Conservation (phyloP, 768 basidiomycete species). For the Mrakia hoshinonis region DNA sequence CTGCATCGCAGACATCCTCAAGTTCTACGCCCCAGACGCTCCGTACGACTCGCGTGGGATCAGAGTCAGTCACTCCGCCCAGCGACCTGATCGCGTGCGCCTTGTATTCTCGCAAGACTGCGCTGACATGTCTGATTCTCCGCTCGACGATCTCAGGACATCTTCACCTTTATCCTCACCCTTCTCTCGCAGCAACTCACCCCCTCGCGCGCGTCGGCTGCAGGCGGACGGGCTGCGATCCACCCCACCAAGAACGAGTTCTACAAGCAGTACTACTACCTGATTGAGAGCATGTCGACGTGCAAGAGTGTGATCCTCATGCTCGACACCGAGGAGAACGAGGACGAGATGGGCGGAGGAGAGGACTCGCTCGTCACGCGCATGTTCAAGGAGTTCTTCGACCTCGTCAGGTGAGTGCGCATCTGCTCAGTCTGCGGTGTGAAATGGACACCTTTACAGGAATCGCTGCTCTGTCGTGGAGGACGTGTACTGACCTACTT, state of each 20-base stretch:
- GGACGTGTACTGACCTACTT: too few species aligned
- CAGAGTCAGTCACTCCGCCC: constrained; percentile 53
- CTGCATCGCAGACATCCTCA: constrained; percentile 85
- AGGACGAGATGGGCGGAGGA: constrained; percentile 64
- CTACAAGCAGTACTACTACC: constrained; percentile 85
- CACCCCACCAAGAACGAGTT: constrained; percentile 43
- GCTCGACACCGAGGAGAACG: constrained; percentile 78
- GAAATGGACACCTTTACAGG: too few species aligned
- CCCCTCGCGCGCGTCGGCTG: constrained; percentile 1
- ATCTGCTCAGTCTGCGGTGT: not conserved
- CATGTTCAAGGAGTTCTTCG: constrained; percentile 75
- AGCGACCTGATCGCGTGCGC: constrained; percentile 89
- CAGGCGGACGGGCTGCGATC: not conserved
- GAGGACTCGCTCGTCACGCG: constrained; percentile 15
- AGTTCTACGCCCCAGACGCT: constrained; percentile 92
- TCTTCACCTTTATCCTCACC: constrained; percentile 91
- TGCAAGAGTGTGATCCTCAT: constrained; percentile 92
- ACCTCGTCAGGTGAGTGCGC: constrained; percentile 52
- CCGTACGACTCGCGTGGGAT: constrained; percentile 84
- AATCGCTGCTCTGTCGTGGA: too few species aligned
- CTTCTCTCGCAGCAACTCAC: constrained; percentile 54
- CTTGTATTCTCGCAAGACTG: constrained; percentile 38
- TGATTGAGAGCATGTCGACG: constrained; percentile 84
- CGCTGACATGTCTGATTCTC: not conserved
- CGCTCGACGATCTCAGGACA: constrained; percentile 51